Percentiles rank a stretch among this genome's conserved stretches.
phyloP scores from a whole-genome alignment of 2,329 filamentous ascomycete genomes.

The Epichloe gansuensis region DNA sequence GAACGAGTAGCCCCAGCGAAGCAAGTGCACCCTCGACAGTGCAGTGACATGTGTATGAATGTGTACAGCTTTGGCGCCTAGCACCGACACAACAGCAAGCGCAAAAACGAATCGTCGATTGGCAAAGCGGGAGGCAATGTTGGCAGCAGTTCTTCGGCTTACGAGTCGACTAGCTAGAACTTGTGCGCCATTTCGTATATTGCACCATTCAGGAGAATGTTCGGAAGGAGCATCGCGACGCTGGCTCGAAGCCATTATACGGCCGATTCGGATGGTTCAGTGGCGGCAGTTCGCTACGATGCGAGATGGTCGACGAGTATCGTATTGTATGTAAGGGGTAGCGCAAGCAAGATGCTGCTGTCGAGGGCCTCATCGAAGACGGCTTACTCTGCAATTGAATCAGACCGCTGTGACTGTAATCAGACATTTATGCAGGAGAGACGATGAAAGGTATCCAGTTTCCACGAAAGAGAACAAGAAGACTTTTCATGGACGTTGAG shows the following conservation, averaged over 20 bases:
- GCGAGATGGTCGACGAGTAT: background rate
- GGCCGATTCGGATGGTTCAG: background rate
- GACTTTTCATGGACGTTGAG: too few relatives aligned
- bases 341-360: background rate
- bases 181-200: background rate
- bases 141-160: background rate
- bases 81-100: slow-evolving; percentile 14
- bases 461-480: background rate
- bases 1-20: slow-evolving; percentile 21
- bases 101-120: slow-evolving; percentile 20
- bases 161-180: background rate
- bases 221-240: background rate
- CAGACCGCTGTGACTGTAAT: background rate
- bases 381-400: background rate
- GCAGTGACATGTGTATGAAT: slow-evolving; percentile 18
- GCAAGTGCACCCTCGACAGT: slow-evolving; percentile 14
- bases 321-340: background rate
- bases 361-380: background rate
- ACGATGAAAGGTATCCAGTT: background rate
- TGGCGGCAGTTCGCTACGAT: background rate
- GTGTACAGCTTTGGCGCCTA: slow-evolving; percentile 18
- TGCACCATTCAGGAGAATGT: background rate
- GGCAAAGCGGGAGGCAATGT: slow-evolving; percentile 9
- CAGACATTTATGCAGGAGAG: background rate
- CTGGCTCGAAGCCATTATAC: background rate